A percentile compares a stretch with the other conserved stretches of the same genome.
These are phyloP conservation scores for Erucastrum elatum DNA, from an alignment of 345 rosid species.

Conservation along the genomic window DNA sequence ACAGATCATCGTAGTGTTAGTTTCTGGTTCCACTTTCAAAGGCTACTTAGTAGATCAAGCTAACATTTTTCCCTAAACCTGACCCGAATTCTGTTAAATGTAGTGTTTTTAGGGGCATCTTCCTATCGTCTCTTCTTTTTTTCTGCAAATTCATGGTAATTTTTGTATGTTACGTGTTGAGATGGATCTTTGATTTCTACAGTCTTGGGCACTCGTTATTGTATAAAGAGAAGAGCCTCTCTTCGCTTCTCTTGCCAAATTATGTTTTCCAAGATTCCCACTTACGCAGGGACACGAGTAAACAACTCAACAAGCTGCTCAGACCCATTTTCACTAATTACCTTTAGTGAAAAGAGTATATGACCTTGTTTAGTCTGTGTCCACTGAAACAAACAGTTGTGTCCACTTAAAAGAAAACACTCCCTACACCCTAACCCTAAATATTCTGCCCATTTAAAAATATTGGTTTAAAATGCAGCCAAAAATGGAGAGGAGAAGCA, in stretches of 20 bases:
- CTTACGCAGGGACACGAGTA: neutral
- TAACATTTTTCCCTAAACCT: constrained; percentile 17
- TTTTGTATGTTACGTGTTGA: neutral
- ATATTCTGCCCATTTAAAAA: no score
- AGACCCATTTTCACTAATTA: neutral
- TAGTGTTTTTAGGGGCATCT: constrained; percentile 10
- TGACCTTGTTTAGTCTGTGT: no score
- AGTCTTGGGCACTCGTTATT: neutral
- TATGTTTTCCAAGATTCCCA: neutral
- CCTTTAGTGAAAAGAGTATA: neutral
- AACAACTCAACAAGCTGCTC: neutral
- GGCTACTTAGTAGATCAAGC: constrained; percentile 24
- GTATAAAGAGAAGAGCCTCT: no score
- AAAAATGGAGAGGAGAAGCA: no score
- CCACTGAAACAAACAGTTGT: no score
- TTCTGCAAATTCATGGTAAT: neutral
- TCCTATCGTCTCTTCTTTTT: neutral
- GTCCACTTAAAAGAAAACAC: no score
- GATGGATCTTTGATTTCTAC: neutral
- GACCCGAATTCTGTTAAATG: constrained; percentile 16
- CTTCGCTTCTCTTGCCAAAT: neutral
- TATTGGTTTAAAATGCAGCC: no score
- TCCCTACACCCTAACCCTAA: no score
- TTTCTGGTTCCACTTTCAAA: constrained; percentile 19
- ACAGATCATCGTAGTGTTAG: constrained; percentile 19